phyloP scores from a whole-genome alignment of 2,329 filamentous ascomycete species.

The Talaromyces funiculosus region DNA sequence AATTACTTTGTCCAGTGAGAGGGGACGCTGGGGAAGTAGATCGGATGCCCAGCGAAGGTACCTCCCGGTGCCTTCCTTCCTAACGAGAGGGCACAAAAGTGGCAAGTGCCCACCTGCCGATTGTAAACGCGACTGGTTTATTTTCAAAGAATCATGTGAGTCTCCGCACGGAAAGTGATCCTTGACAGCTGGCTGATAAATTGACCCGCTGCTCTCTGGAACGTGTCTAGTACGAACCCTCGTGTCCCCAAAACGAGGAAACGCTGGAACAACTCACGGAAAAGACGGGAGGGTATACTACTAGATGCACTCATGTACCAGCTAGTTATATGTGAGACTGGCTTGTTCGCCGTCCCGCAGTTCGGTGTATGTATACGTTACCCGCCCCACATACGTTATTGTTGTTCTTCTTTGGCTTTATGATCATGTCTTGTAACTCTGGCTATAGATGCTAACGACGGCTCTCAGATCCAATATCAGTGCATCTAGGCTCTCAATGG shows the following conservation, averaged over 20 bases:
- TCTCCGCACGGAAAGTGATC: not conserved
- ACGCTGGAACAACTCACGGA: not conserved
- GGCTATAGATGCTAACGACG: no score
- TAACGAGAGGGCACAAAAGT: not conserved
- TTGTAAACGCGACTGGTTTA: not conserved
- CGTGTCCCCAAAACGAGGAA: not conserved
- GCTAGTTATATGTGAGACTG: constrained; percentile 2
- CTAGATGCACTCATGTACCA: not conserved
- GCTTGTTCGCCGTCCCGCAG: not conserved
- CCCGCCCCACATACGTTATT: constrained; percentile 1
- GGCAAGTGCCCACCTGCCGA: constrained; percentile 6
- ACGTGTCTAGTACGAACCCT: not conserved
- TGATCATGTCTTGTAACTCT: not conserved
- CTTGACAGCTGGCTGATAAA: not conserved
- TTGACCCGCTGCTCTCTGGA: constrained; percentile 1
- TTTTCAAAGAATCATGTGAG: not conserved
- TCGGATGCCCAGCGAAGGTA: not conserved
- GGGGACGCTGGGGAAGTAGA: not conserved
- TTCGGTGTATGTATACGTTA: not conserved
- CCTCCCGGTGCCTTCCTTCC: not conserved
- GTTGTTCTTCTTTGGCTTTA: not conserved
- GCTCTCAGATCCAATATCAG: constrained; percentile 2
- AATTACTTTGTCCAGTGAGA: not conserved
- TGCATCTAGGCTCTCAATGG: not conserved
- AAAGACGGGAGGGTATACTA: not conserved